Conservation (phyloP, 83 land plant species). For the Picea mariana region DNA sequence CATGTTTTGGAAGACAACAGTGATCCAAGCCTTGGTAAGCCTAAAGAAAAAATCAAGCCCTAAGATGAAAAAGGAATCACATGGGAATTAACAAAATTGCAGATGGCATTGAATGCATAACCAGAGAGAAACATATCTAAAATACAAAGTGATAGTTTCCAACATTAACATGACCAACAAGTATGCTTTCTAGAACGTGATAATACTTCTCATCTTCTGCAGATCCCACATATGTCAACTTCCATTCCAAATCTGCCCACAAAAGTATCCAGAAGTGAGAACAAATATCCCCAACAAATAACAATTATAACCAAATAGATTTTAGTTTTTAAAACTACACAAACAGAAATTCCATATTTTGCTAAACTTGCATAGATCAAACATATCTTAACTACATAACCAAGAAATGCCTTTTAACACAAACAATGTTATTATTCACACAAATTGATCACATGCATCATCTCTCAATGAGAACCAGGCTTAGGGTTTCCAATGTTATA, state of each 20-base stretch:
- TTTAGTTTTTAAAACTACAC: neutral
- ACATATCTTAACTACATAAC: no score
- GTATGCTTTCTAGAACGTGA: conserved; percentile 78
- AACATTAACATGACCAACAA: conserved; percentile 79
- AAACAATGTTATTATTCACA: neutral
- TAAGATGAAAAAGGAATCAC: neutral
- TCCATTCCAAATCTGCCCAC: conserved; percentile 76
- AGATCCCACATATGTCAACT: conserved; percentile 75
- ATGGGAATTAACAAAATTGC: neutral
- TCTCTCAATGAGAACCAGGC: neutral
- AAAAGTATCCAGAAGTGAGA: neutral
- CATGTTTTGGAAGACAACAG: conserved; percentile 28
- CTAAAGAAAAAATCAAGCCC: neutral
- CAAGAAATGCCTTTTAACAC: neutral
- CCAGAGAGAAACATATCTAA: conserved; percentile 29
- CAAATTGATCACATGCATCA: neutral
- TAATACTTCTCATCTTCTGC: conserved; percentile 84
- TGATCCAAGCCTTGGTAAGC: neutral
- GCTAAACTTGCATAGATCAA: no score
- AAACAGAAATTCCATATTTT: neutral
- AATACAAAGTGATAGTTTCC: conserved; percentile 77
- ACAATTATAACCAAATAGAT: neutral
- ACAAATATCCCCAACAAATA: neutral
- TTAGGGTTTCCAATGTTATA: neutral
- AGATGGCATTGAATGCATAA: neutral